Percentiles rank a stretch among this genome's conserved stretches.
These are phyloP conservation scores for Pythium aphanidermatum DNA, from an alignment of 352 stramenopile species.

Conservation along the genomic window DNA sequence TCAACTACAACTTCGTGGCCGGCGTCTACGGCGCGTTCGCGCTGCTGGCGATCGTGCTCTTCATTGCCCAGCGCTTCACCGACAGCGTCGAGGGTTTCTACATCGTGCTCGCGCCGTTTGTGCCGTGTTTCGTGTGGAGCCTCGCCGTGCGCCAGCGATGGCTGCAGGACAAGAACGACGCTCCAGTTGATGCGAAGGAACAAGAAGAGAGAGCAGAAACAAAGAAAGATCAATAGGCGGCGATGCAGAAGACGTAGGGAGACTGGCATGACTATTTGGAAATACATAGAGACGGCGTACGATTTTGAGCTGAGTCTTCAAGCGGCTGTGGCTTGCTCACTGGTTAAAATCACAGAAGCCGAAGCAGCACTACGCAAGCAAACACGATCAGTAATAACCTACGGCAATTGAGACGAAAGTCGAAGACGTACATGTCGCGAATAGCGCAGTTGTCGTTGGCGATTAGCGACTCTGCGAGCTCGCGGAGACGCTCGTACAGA, in stretches of 20 bases:
- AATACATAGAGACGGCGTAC: too few species aligned
- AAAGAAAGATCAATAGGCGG: slow-evolving; percentile 37
- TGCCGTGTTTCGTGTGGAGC: slow-evolving; percentile 81
- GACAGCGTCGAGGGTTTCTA: slow-evolving; percentile 75
- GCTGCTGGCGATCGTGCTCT: slow-evolving; percentile 47
- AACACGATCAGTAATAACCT: too few species aligned
- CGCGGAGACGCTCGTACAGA: slow-evolving; percentile 31
- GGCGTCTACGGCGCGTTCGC: slow-evolving; percentile 73
- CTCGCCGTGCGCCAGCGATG: slow-evolving; percentile 71
- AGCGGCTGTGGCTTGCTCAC: too few species aligned
- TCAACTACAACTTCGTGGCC: slow-evolving; percentile 89
- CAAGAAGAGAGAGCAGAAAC: slow-evolving; percentile 8
- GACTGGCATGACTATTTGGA: too few species aligned
- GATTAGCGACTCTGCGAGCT: slow-evolving; percentile 28
- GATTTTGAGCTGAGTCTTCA: too few species aligned
- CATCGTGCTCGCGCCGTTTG: slow-evolving; percentile 76
- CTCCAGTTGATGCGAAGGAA: slow-evolving; percentile 6
- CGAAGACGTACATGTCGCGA: slow-evolving; percentile 10
- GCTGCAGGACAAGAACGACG: slow-evolving; percentile 29
- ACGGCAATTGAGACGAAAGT: too few species aligned
- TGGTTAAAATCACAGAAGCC: too few species aligned
- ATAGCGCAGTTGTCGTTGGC: slow-evolving; percentile 2
- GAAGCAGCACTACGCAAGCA: too few species aligned
- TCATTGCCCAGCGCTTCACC: slow-evolving; percentile 55
- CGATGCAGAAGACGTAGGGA: too few species aligned